Evolutionary conservation across 2,329 filamentous ascomycete species (phyloP), one percentile per base, ranked within the genome.

Genomic region (Podosphaera leucotricha): DNA sequence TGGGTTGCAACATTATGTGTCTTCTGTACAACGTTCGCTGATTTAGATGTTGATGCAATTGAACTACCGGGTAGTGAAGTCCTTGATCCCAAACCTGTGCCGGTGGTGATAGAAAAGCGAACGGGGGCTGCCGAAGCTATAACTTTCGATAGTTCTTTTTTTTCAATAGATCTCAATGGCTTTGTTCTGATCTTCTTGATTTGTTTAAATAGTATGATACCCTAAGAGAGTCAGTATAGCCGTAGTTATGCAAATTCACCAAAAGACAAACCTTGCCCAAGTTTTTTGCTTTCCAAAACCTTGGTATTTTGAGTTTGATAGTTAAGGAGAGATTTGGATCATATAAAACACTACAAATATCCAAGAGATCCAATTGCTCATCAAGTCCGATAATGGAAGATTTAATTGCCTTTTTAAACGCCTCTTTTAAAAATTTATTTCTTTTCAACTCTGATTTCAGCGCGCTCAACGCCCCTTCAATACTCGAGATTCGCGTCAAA

Each of bases 321-420:
- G 64, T 52, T 41, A 71, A 53, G 6, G 63, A 62, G 41, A 63
- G 59, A 18, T 66, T 62, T n/a, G 64, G 58, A 15, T 66, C 63
- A 47, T 69, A 69, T 47, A 73, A 58, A 40, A 67, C 56, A 28
- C 61, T 60, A 52, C 68, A 70, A 30, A 72, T 59, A 49, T 71
- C 66, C 33, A 72, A 54, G 10, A 72, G 50, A 50, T 67, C 66
- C 22, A 61, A 57, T 52, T 68, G 64, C 52, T 72, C 69, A 16
- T 59, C 52, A 24, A 66, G 54, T 6, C 65, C 65, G 39, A 69
- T 61, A 18, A 62, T 53, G 1, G 63, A 58, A 22, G 68, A 71
- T 33, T 63, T 60, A 5, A 70, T 54, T 13, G 68, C 66, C 38
- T 60, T 60, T 68, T 68, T 71, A 21, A 72, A 52, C 6, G 62